Evolutionary conservation across 2,329 filamentous ascomycete species (phyloP).

Genomic region (Alternaria tenuissima): DNA sequence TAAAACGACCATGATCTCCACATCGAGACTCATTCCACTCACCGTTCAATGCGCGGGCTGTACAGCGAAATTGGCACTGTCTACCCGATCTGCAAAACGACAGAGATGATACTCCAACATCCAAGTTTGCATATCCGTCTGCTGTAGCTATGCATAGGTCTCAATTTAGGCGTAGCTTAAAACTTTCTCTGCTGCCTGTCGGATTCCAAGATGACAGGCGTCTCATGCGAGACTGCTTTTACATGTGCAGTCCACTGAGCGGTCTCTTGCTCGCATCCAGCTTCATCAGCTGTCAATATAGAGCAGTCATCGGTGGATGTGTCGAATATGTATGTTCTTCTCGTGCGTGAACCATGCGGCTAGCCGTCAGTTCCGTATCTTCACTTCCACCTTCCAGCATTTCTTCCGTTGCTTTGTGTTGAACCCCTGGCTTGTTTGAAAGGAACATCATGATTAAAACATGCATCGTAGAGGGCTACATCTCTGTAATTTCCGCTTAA

Average conservation of each 20-base stretch:
- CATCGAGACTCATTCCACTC: not conserved
- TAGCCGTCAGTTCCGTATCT: too few relatives aligned
- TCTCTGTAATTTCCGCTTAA: too few relatives aligned
- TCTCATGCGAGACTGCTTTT: not conserved
- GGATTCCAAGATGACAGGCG: not conserved
- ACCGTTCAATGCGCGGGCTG: not conserved
- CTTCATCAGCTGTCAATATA: too few relatives aligned
- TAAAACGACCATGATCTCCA: not conserved
- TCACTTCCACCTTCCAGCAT: too few relatives aligned
- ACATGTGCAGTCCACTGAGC: not conserved
- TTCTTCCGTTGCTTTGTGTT: too few relatives aligned
- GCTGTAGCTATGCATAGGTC: not conserved
- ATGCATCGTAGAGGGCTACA: too few relatives aligned
- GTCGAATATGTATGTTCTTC: too few relatives aligned
- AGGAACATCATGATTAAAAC: too few relatives aligned
- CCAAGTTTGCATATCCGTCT: not conserved
- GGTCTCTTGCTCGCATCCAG: too few relatives aligned
- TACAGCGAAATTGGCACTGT: not conserved
- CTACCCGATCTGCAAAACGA: not conserved
- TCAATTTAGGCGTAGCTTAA: not conserved
- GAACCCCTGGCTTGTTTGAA: too few relatives aligned
- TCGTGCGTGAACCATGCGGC: too few relatives aligned
- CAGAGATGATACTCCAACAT: not conserved
- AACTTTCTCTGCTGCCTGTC: not conserved
- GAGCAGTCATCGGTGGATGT: too few relatives aligned